Evolutionary conservation across 306 rosid genomes (phyloP).

Genomic region (Hippophae rhamnoides): DNA sequence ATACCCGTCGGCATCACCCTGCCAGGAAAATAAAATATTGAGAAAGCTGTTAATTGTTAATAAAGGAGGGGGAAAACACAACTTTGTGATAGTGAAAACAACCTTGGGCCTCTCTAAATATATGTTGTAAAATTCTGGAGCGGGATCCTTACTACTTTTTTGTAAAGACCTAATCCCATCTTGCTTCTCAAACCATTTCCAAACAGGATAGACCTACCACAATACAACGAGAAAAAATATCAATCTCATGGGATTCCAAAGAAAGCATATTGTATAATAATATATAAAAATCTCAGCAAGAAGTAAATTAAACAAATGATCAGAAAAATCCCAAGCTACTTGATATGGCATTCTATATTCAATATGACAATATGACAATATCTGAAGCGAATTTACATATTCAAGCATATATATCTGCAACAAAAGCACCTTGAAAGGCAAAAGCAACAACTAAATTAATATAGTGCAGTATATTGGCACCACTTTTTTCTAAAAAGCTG

Average conservation of each 20-base stretch:
- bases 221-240: background rate
- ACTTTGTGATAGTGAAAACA: conserved; percentile 17
- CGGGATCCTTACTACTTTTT: conserved; percentile 83
- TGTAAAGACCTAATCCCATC: conserved; percentile 95
- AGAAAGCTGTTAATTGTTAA: conserved; percentile 2
- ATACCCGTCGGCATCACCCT: conserved; percentile 99
- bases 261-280: background rate
- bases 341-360: no score
- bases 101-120: conserved; percentile 99
- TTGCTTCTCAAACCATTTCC: conserved; percentile 99
- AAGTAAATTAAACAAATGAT: no score
- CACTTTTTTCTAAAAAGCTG: background rate
- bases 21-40: conserved; percentile 19
- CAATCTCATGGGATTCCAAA: conserved; percentile 5
- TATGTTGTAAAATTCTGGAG: conserved; percentile 96
- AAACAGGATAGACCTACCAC: conserved; percentile 89
- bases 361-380: no score
- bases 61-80: conserved; percentile 9
- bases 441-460: no score
- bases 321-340: no score
- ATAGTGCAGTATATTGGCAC: no score
- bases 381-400: no score
- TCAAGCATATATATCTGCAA: no score
- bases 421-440: no score
- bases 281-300: no score